Evolutionary conservation across 164 flowering plant genomes (phyloP), one percentile per base, ranked within the genome.

Genomic region (Chimonanthus praecox): DNA sequence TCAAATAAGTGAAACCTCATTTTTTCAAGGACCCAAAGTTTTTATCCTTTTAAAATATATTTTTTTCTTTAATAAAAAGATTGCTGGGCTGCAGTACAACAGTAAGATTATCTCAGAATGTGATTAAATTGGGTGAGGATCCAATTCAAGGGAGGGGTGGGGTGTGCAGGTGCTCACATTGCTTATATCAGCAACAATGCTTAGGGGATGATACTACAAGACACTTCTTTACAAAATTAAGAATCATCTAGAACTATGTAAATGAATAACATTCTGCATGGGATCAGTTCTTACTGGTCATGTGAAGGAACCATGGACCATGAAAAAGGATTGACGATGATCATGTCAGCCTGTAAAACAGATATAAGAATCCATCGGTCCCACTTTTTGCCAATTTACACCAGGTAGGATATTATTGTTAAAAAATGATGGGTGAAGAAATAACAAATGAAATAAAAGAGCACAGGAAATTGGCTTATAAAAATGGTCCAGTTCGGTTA

Each of bases 281-380:
- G 45, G 66, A 71, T 21, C 43, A 70, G 72, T 49, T 49, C 81
- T 72, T 86, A 94, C 98, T 92, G 77, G 79, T 94, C 96, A 84
- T 85, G 90, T 74, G 88, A 3, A 62, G 98, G 97, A 76, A 87
- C 80, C 97, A 92, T 94, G 51, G 94, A 64, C 98, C 97, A 94
- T n/a, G 90, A 83, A 71, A 81, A 85, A 73, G 94, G 92, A 83
- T 92, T 80, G 78, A 92, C 78, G 6, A 90, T 78, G 60, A 88
- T 77, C 82, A 90, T 63, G 79, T 94, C 98, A 84, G 96, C 98
- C 97, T 94, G 70, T 65, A 74, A 74, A 63, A 47, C 62, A 21
- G 64, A 66, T 7, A 68, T 4, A 79, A 61, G 65, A n/a, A 75
- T 43, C 9, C 47, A 72, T 70, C 66, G 73, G 75, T 51, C 21